These are phyloP conservation scores for Rhododendron vialii DNA, from an alignment of 148 eudicot species.

Conservation along the genomic window DNA sequence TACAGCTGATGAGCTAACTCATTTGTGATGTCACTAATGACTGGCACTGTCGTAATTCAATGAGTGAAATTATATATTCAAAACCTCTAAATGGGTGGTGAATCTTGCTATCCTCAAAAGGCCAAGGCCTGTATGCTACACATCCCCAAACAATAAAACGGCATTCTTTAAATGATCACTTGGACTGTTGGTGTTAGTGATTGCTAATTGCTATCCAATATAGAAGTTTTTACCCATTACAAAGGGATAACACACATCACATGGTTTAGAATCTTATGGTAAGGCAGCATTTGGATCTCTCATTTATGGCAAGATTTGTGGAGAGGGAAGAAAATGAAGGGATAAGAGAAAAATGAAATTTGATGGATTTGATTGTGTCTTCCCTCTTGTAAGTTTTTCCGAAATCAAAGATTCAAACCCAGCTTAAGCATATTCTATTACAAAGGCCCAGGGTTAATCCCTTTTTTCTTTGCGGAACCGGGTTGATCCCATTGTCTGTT, in stretches of 20 bases:
- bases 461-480: neutral
- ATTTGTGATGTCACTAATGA: neutral
- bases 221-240: neutral
- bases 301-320: neutral
- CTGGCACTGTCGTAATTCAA: neutral
- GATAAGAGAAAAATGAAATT: neutral
- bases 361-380: neutral
- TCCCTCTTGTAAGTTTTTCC: neutral
- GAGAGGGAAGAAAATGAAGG: neutral
- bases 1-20: slow-evolving; percentile 23
- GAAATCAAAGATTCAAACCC: neutral
- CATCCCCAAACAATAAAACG: neutral
- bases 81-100: neutral
- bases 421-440: neutral
- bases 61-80: neutral
- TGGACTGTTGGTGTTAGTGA: neutral
- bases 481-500: neutral
- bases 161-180: neutral
- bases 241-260: neutral
- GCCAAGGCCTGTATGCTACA: neutral
- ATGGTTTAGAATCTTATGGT: neutral
- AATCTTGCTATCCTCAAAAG: neutral
- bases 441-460: neutral
- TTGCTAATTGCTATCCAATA: neutral
- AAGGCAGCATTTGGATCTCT: neutral